phyloP scores from a whole-genome alignment of 2,329 filamentous ascomycete species.

The Cladosporium sp. region DNA sequence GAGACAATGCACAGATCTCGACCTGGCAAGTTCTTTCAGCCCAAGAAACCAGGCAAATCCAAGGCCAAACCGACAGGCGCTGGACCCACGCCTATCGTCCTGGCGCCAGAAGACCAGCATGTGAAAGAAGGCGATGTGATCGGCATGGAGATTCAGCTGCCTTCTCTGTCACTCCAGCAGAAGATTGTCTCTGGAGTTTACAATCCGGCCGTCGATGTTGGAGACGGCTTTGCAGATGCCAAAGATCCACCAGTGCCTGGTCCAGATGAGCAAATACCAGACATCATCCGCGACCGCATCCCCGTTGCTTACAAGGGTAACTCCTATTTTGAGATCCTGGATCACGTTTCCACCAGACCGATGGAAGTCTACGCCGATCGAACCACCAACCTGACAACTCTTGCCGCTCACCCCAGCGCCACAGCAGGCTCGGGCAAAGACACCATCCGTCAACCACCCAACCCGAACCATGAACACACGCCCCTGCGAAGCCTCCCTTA shows the following conservation, averaged over 20 bases:
- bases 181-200: constrained; percentile 84
- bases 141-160: constrained; percentile 85
- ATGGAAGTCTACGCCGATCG: constrained; percentile 62
- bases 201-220: constrained; percentile 74
- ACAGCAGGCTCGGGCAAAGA: constrained; percentile 34
- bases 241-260: constrained; percentile 27
- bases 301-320: constrained; percentile 92
- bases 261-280: constrained; percentile 48
- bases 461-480: constrained; percentile 66
- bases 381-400: constrained; percentile 52
- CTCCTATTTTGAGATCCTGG: constrained; percentile 88
- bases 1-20: constrained; percentile 92
- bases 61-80: constrained; percentile 45
- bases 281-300: constrained; percentile 91
- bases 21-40: constrained; percentile 72
- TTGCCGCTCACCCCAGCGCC: constrained; percentile 49
- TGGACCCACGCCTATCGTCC: constrained; percentile 35
- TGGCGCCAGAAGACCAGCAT: constrained; percentile 55
- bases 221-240: constrained; percentile 47
- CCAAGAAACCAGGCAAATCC: constrained; percentile 35
- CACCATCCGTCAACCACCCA: constrained; percentile 54
- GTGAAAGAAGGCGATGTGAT: constrained; percentile 89
- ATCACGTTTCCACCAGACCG: constrained; percentile 82
- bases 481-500: constrained; percentile 82
- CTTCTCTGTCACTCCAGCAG: constrained; percentile 76